Evolutionary conservation across 2,329 filamentous ascomycete genomes (phyloP).

Genomic region (Gremmenia infestans): DNA sequence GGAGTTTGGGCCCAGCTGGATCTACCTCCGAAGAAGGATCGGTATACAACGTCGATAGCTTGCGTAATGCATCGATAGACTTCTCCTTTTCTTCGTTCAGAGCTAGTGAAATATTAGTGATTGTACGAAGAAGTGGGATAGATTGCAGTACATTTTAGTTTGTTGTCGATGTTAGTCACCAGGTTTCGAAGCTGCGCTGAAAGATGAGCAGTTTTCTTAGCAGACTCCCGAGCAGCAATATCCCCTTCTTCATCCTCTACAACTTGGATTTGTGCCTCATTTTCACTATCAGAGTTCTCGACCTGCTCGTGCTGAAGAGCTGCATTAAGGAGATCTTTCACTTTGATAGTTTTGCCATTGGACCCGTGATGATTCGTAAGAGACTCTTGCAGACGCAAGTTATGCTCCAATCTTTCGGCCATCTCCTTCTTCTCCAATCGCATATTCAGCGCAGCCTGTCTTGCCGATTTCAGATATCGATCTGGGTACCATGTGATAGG

Average conservation of each 20-base stretch:
- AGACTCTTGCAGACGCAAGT: conserved; percentile 24
- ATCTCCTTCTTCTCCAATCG: conserved; percentile 24
- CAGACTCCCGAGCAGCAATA: not conserved
- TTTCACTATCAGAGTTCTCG: conserved; percentile 11
- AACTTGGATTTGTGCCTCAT: conserved; percentile 1
- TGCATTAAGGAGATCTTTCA: conserved; percentile 28
- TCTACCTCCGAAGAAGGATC: conserved; percentile 18
- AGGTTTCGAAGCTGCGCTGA: conserved; percentile 26
- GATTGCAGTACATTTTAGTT: conserved; percentile 24
- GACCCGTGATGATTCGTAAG: conserved; percentile 21
- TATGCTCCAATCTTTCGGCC: conserved; percentile 25
- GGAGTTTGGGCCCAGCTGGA: conserved; percentile 20
- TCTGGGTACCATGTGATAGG: conserved; percentile 50
- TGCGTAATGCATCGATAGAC: conserved; percentile 27
- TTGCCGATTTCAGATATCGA: conserved; percentile 44
- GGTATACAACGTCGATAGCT: conserved; percentile 38
- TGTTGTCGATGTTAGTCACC: conserved; percentile 30
- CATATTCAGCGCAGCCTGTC: conserved; percentile 43
- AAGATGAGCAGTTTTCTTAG: conserved; percentile 17
- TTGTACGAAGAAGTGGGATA: not conserved
- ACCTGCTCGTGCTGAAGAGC: conserved; percentile 29
- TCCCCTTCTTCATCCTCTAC: conserved; percentile 13
- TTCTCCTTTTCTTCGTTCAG: conserved; percentile 29
- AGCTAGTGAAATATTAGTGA: conserved; percentile 22
- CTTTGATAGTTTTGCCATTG: conserved; percentile 23